A percentile compares a stretch with the other conserved stretches of the same genome.
Evolutionary conservation across 2,329 filamentous ascomycete species (phyloP).

Genomic region (Fusarium denticulatum): DNA sequence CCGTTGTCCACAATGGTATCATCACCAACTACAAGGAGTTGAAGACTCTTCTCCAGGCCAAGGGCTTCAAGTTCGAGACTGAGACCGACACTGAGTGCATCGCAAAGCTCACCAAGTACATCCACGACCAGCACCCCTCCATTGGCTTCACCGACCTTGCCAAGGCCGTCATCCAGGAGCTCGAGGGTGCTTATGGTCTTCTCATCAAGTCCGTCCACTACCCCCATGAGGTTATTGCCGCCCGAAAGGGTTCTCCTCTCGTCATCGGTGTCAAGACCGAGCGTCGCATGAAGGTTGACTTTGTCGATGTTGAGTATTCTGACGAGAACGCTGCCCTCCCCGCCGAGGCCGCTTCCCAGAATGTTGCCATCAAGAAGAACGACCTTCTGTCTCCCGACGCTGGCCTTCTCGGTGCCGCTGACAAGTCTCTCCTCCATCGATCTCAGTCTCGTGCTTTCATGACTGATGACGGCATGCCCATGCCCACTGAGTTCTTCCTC

Average conservation of each 20-base stretch:
- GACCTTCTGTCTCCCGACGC: slow-evolving; percentile 72
- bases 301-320: slow-evolving; percentile 97
- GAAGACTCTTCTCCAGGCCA: slow-evolving; percentile 89
- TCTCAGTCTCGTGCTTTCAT: slow-evolving; percentile 99
- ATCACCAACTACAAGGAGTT: slow-evolving; percentile 99
- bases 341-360: slow-evolving; percentile 94
- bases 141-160: slow-evolving; percentile 96
- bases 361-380: slow-evolving; percentile 93
- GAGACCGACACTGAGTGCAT: slow-evolving; percentile 99
- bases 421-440: slow-evolving; percentile 98
- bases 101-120: slow-evolving; percentile 97
- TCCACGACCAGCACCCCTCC: slow-evolving; percentile 92
- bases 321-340: slow-evolving; percentile 86
- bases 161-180: slow-evolving; percentile 98
- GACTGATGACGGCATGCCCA: slow-evolving; percentile 96
- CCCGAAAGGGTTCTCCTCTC: slow-evolving; percentile 96
- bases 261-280: slow-evolving; percentile 97
- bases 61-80: slow-evolving; percentile 99
- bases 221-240: slow-evolving; percentile 96
- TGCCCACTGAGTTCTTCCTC: slow-evolving; percentile 99
- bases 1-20: slow-evolving; percentile 99
- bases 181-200: slow-evolving; percentile 96
- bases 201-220: slow-evolving; percentile 99
- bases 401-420: slow-evolving; percentile 81
- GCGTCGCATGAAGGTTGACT: slow-evolving; percentile 99